phyloP scores from a whole-genome alignment of 371 early-diverging fungal species.

The Zancudomyces culisetae region DNA sequence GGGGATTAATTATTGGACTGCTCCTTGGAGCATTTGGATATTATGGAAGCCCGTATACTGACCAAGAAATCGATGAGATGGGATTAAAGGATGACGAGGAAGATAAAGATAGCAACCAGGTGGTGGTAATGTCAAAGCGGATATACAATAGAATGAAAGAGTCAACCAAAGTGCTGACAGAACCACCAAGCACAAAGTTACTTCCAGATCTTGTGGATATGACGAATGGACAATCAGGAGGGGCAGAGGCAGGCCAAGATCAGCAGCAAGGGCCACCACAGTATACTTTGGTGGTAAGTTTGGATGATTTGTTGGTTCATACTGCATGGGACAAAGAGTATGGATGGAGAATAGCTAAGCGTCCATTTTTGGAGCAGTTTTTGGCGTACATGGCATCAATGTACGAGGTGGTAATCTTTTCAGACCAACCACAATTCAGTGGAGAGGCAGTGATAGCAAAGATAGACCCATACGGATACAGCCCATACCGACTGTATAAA shows the following conservation, averaged over 20 bases:
- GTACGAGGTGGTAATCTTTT: conserved; percentile 90
- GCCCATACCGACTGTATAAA: conserved; percentile 69
- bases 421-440: conserved; percentile 42
- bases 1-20: conserved; percentile 18
- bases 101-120: conserved; percentile 11
- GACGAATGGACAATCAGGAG: too few relatives aligned
- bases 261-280: conserved; percentile 56
- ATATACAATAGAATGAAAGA: conserved; percentile 6
- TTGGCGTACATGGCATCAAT: conserved; percentile 69
- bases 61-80: conserved; percentile 14
- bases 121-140: conserved; percentile 14
- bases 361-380: conserved; percentile 91
- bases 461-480: conserved; percentile 68
- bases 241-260: too few relatives aligned
- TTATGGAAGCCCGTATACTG: conserved; percentile 17
- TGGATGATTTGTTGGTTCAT: conserved; percentile 83
- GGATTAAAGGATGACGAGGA: neutral
- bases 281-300: conserved; percentile 78
- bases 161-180: conserved; percentile 18
- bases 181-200: conserved; percentile 63
- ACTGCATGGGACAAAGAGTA: conserved; percentile 71
- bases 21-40: conserved; percentile 21
- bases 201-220: conserved; percentile 37
- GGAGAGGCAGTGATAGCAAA: conserved; percentile 67
- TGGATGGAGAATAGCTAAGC: conserved; percentile 84